phyloP scores from a whole-genome alignment of 2,329 filamentous ascomycete species.

The Aureobasidium sp. region DNA sequence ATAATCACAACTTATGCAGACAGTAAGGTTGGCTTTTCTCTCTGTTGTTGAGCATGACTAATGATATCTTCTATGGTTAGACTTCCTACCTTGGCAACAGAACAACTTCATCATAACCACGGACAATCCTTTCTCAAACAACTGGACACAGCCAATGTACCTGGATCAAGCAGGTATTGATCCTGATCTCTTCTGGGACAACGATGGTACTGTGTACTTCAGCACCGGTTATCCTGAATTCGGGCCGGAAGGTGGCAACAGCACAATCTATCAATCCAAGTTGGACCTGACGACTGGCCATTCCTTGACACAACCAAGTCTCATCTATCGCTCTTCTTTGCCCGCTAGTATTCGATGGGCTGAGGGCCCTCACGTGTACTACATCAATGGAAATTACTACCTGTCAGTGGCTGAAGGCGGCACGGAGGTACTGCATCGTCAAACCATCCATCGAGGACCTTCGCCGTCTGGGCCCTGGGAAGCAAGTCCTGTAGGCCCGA shows the following conservation, averaged over 20 bases:
- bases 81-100: not conserved
- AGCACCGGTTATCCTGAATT: not conserved
- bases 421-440: not conserved
- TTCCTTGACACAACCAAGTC: not conserved
- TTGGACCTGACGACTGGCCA: not conserved
- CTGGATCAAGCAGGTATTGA: constrained; percentile 5
- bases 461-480: constrained; percentile 2
- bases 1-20: constrained; percentile 5
- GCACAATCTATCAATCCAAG: not conserved
- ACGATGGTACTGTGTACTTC: not conserved
- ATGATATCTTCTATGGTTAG: too few relatives aligned
- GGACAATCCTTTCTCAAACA: not conserved
- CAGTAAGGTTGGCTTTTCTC: not conserved
- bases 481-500: not conserved
- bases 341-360: not conserved
- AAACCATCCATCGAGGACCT: not conserved
- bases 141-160: constrained; percentile 2
- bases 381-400: not conserved
- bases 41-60: too few relatives aligned
- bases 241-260: not conserved
- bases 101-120: constrained; percentile 2
- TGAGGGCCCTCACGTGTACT: not conserved
- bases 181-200: not conserved
- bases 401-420: not conserved
- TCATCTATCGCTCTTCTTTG: not conserved